Evolutionary conservation across 2,329 filamentous ascomycete genomes (phyloP).

Genomic region (Phyllosticta citrichinensis): DNA sequence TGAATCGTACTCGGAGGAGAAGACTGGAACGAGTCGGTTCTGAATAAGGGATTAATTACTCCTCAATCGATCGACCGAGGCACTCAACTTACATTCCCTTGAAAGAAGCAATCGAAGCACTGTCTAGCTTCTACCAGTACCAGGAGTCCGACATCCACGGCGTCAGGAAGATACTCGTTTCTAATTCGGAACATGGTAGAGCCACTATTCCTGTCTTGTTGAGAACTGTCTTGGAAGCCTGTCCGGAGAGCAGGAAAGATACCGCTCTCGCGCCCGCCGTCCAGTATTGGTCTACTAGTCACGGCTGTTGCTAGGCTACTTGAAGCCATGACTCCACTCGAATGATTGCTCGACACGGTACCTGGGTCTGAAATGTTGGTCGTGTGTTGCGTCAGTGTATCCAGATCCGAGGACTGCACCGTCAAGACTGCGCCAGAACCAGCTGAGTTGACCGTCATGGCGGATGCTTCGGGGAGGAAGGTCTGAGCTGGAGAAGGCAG

Average conservation of each 20-base stretch:
- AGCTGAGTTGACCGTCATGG: neutral
- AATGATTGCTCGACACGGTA: neutral
- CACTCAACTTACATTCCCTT: slow-evolving; percentile 17
- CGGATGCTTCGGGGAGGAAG: neutral
- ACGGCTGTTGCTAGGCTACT: neutral
- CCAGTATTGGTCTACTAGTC: neutral
- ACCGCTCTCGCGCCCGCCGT: neutral
- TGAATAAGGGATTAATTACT: slow-evolving; percentile 13
- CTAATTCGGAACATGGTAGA: slow-evolving; percentile 2
- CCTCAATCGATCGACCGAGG: neutral
- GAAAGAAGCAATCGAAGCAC: slow-evolving; percentile 22
- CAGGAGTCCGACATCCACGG: slow-evolving; percentile 18
- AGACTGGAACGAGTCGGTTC: slow-evolving; percentile 42
- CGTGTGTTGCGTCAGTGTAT: neutral
- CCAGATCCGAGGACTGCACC: neutral
- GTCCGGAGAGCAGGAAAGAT: neutral
- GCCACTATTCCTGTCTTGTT: neutral
- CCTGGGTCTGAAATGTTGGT: neutral
- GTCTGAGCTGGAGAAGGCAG: neutral
- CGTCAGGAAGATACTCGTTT: slow-evolving; percentile 11
- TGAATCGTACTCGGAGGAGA: slow-evolving; percentile 36
- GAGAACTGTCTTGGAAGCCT: neutral
- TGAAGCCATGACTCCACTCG: neutral
- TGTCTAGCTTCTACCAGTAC: slow-evolving; percentile 18
- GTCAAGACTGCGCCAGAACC: neutral